Conservation (phyloP, 768 basidiomycete species). For the Strobilomyces dryophilus region DNA sequence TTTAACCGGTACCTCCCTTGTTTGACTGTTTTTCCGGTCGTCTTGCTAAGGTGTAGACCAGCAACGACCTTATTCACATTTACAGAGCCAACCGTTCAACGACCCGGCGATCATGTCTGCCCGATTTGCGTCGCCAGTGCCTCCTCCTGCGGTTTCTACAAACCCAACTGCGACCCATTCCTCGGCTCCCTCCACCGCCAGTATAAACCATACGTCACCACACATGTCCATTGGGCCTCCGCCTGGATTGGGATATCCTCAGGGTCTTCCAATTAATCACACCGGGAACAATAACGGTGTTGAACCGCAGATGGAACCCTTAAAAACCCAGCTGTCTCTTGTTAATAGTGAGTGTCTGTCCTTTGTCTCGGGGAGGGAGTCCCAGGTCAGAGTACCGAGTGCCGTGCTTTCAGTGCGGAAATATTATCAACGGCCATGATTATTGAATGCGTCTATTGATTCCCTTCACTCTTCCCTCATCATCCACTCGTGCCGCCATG, state of each 20-base stretch:
- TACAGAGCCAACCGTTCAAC: conserved; percentile 48
- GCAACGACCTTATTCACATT: conserved; percentile 31
- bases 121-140: conserved; percentile 46
- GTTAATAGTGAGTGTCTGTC: conserved; percentile 65
- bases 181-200: conserved; percentile 11
- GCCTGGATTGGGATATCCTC: conserved; percentile 56
- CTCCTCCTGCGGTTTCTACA: conserved; percentile 16
- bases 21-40: conserved; percentile 9
- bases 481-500: conserved; percentile 23
- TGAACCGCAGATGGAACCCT: conserved; percentile 25
- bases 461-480: conserved; percentile 19
- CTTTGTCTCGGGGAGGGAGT: conserved; percentile 69
- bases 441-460: conserved; percentile 23
- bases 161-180: conserved; percentile 12
- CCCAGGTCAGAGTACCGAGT: conserved; percentile 80
- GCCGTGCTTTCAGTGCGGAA: conserved; percentile 90
- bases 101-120: conserved; percentile 84
- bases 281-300: conserved; percentile 12
- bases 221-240: conserved; percentile 53
- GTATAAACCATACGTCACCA: conserved; percentile 10
- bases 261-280: conserved; percentile 28
- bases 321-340: conserved; percentile 15
- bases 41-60: conserved; percentile 32
- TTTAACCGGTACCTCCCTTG: conserved; percentile 19
- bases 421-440: conserved; percentile 69